A percentile compares a stretch with the other conserved stretches of the same genome.
Evolutionary conservation across 345 rosid genomes (phyloP).

Genomic region (Eutrema japonicum): DNA sequence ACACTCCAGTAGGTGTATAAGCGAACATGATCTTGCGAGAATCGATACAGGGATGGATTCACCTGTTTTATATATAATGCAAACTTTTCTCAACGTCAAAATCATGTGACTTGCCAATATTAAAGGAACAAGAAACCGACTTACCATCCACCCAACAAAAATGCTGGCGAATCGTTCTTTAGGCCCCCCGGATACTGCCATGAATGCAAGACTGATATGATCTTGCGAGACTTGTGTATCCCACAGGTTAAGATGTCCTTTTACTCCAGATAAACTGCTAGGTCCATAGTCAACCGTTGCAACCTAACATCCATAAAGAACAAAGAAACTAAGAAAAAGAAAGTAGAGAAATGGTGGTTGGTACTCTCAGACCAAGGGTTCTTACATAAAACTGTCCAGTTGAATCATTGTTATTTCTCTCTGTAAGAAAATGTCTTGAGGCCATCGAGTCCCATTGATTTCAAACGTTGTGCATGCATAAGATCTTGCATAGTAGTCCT

Average conservation of each 20-base stretch:
- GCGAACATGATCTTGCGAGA: background rate
- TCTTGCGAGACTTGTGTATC: constrained; percentile 9
- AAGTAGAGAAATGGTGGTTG: background rate
- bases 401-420: background rate
- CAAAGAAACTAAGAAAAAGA: background rate
- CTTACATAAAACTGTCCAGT: constrained; percentile 22
- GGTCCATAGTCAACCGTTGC: background rate
- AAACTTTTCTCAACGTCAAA: background rate
- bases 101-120: background rate
- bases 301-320: constrained; percentile 10
- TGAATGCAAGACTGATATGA: constrained; percentile 21
- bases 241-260: constrained; percentile 22
- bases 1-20: constrained; percentile 28
- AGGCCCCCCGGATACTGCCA: constrained; percentile 8
- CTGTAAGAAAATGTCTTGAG: background rate
- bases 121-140: background rate
- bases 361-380: background rate
- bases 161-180: background rate
- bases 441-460: background rate
- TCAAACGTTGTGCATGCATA: constrained; percentile 1
- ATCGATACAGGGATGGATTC: constrained; percentile 1
- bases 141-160: constrained; percentile 32
- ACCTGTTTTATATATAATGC: constrained; percentile 14
- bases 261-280: background rate
- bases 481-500: constrained; percentile 29